Percentiles rank a stretch among this genome's conserved stretches.
These are phyloP conservation scores for Xerophyta viscosa DNA, from an alignment of 106 monocot species.

Conservation along the genomic window DNA sequence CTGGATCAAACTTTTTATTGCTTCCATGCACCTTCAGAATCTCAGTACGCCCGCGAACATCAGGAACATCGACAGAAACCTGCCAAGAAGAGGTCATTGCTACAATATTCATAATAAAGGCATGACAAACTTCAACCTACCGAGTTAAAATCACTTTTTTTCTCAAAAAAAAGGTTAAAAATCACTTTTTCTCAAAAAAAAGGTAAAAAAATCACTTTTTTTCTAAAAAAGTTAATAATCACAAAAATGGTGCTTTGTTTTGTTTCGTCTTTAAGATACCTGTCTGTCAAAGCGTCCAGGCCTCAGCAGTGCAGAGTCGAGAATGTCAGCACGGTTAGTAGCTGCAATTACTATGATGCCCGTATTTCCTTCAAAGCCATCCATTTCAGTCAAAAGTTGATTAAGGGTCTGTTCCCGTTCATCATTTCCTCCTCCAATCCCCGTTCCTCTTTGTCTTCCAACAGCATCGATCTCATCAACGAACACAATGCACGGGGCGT, in stretches of 20 bases:
- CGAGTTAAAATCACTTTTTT: too few relatives aligned
- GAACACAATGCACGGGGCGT: slow-evolving; percentile 96
- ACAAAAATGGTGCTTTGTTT: too few relatives aligned
- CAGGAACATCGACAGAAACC: slow-evolving; percentile 96
- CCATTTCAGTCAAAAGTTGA: slow-evolving; percentile 95
- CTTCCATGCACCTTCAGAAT: slow-evolving; percentile 90
- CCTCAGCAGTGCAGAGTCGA: slow-evolving; percentile 87
- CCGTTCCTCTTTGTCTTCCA: slow-evolving; percentile 85
- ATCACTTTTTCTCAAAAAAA: too few relatives aligned
- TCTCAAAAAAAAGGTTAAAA: too few relatives aligned
- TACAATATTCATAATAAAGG: too few relatives aligned
- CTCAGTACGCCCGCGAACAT: slow-evolving; percentile 93
- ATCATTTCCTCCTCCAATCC: slow-evolving; percentile 94
- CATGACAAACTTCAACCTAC: too few relatives aligned
- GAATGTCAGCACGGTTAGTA: slow-evolving; percentile 89
- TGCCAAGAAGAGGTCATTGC: slow-evolving; percentile 9
- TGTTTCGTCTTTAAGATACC: too few relatives aligned
- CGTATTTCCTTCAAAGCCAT: slow-evolving; percentile 95
- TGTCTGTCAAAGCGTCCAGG: slow-evolving; percentile 98
- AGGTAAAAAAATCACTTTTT: too few relatives aligned
- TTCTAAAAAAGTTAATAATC: too few relatives aligned
- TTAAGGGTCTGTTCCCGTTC: slow-evolving; percentile 91
- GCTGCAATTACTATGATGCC: slow-evolving; percentile 90
- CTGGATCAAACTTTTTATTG: slow-evolving; percentile 75
- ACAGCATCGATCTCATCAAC: slow-evolving; percentile 98